These are phyloP conservation scores for Colletotrichum sidae DNA, from an alignment of 2,329 filamentous ascomycete species.

Conservation along the genomic window DNA sequence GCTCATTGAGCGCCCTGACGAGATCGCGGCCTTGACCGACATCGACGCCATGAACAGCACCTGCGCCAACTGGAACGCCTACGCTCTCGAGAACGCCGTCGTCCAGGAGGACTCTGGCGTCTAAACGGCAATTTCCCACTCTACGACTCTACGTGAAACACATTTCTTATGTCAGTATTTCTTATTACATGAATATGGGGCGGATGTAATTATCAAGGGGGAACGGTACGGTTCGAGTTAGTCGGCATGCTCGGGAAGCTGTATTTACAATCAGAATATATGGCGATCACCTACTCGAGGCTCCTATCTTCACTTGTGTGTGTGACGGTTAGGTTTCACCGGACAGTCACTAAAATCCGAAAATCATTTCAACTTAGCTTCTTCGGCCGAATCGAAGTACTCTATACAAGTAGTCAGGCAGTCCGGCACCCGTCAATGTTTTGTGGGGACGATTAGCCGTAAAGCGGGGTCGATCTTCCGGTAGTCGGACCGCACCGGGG, in stretches of 20 bases:
- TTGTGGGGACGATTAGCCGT: not conserved
- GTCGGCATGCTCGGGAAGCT: too few species aligned
- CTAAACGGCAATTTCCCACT: slow-evolving; percentile 15
- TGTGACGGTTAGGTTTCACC: too few species aligned
- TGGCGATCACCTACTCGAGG: too few species aligned
- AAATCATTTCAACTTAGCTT: not conserved
- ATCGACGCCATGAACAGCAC: slow-evolving; percentile 25
- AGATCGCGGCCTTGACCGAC: slow-evolving; percentile 38
- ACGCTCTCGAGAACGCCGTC: slow-evolving; percentile 23
- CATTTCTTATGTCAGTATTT: slow-evolving; percentile 17
- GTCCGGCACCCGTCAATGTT: too few species aligned
- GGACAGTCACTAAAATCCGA: too few species aligned
- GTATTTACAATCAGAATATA: too few species aligned
- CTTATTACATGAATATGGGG: not conserved
- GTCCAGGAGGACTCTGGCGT: slow-evolving; percentile 41
- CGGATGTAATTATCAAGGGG: not conserved
- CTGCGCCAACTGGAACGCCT: slow-evolving; percentile 37
- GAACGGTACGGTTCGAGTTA: not conserved
- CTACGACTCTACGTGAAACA: slow-evolving; percentile 13
- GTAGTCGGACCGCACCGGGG: not conserved
- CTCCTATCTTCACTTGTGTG: too few species aligned
- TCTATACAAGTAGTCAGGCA: too few species aligned
- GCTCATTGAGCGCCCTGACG: slow-evolving; percentile 39
- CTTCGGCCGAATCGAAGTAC: not conserved
- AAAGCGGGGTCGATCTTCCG: slow-evolving; percentile 4